Evolutionary conservation across 345 rosid species (phyloP).

Genomic region (Boechera divaricarpa): DNA sequence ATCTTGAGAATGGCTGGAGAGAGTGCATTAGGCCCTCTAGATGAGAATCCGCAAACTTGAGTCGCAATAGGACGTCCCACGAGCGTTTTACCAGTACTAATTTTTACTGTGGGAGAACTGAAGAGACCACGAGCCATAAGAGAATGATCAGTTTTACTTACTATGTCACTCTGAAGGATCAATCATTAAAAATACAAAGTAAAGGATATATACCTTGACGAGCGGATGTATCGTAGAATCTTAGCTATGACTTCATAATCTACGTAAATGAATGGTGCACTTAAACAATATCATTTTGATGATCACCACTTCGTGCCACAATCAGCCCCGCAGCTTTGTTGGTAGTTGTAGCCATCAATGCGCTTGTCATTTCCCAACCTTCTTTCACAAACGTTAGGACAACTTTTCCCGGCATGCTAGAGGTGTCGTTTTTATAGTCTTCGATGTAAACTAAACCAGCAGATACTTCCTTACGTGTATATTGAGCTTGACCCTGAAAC

Average conservation of each 20-base stretch:
- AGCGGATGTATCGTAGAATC: slow-evolving; percentile 32
- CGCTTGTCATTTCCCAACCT: neutral
- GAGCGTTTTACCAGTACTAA: slow-evolving; percentile 8
- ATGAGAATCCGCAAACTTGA: slow-evolving; percentile 28
- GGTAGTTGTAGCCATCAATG: neutral
- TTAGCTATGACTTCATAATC: slow-evolving; percentile 33
- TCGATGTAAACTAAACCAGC: slow-evolving; percentile 19
- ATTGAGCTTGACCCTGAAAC: slow-evolving; percentile 24
- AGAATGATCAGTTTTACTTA: slow-evolving; percentile 5
- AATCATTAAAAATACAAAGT: neutral
- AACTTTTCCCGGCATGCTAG: slow-evolving; percentile 2
- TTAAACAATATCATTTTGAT: accelerated
- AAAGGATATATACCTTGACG: slow-evolving; percentile 24
- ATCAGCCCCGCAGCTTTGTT: neutral
- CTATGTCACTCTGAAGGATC: neutral
- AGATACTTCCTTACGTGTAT: neutral
- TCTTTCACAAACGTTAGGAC: slow-evolving; percentile 20
- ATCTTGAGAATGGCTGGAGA: slow-evolving; percentile 42
- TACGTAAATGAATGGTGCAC: neutral
- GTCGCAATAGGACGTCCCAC: slow-evolving; percentile 29
- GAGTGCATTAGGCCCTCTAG: slow-evolving; percentile 29
- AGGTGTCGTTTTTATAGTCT: neutral
- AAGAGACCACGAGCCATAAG: slow-evolving; percentile 2
- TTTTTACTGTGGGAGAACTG: slow-evolving; percentile 28
- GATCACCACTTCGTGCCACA: slow-evolving; percentile 25